phyloP scores from a whole-genome alignment of 225 moss, liverwort and hornwort species.

The Polytrichum commune region DNA sequence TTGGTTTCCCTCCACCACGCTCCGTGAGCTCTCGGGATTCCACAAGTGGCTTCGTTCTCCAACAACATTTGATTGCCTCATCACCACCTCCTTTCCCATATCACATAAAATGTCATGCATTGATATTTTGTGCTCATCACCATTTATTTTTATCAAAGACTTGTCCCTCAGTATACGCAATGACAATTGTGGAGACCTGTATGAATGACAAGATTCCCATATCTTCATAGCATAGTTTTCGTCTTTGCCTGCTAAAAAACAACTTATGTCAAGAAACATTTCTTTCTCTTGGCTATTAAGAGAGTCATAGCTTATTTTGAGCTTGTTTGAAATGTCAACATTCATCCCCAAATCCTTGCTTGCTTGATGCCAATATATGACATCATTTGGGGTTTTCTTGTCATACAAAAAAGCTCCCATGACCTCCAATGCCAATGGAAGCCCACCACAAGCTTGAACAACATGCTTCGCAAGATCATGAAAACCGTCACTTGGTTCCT shows the following conservation, averaged over 20 bases:
- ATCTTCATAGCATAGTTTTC: constrained; percentile 8
- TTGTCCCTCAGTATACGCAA: too few species aligned
- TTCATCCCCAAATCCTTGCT: constrained; percentile 6
- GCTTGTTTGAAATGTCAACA: constrained; percentile 12
- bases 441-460: constrained; percentile 13
- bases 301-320: constrained; percentile 9
- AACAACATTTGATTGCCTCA: not conserved
- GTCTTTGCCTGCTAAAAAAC: constrained; percentile 9
- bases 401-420: constrained; percentile 3
- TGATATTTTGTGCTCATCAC: not conserved
- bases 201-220: too few species aligned
- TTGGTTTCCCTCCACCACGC: too few species aligned
- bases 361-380: not conserved
- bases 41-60: constrained; percentile 6
- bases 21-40: not conserved
- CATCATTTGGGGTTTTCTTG: constrained; percentile 5
- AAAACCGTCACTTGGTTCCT: constrained; percentile 4
- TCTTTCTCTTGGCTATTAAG: not conserved
- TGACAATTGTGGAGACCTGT: too few species aligned
- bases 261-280: constrained; percentile 16
- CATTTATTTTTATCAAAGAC: constrained; percentile 1
- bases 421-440: not conserved
- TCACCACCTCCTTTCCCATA: constrained; percentile 16
- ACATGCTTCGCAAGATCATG: constrained; percentile 8
- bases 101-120: constrained; percentile 20